Evolutionary conservation across 1,284 basidiomycete species (phyloP), one percentile per base, ranked within the genome.

Genomic region (Austroboletus novae-zelandiae): DNA sequence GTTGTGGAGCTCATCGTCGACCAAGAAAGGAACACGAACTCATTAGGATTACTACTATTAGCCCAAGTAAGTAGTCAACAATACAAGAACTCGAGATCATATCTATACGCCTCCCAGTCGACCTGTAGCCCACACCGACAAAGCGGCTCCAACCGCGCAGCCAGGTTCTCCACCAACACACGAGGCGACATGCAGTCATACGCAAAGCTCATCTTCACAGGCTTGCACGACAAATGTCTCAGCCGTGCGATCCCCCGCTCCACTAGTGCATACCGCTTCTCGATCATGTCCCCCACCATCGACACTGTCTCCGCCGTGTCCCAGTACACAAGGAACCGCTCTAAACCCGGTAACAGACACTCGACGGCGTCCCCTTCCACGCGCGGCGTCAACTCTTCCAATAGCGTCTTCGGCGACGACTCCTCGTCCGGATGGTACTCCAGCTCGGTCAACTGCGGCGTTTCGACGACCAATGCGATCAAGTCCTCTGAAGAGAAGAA

Each of bases 351-450:
- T 2, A 66, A 58, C 0, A 66, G 34, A 40, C 61, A 63, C 9
- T 42, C 49, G 15, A 57, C 11, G 11, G 8, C 46, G 0, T 54
- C 61, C 9, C 50, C 53, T 13, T 45, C 30, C 15, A 42, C 30
- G 2, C 45, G 47, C 4, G 61, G 64, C 39, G 61, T 63, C 62
- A 63, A 23, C 37, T 50, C 56, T 17, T 51, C 50, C 50, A 63
- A 44, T 14, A 63, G 34, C 8, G 13, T 35, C 14, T 14, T 46
- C 7, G 61, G 64, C 4, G 61, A 64, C 23, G 58, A 54, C 14
- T 51, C 56, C 37, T 63, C 62, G 39, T 66, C 62, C 4, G 62
- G 64, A 11, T 45, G 62, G 20, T 61, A 63, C 52, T 58, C 60
- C 13, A 63, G 20, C 15, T 59, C 62, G n/a, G 41, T 52, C 53